Conservation (phyloP, 106 monocot genomes). For the Dactylorhiza incarnata region DNA sequence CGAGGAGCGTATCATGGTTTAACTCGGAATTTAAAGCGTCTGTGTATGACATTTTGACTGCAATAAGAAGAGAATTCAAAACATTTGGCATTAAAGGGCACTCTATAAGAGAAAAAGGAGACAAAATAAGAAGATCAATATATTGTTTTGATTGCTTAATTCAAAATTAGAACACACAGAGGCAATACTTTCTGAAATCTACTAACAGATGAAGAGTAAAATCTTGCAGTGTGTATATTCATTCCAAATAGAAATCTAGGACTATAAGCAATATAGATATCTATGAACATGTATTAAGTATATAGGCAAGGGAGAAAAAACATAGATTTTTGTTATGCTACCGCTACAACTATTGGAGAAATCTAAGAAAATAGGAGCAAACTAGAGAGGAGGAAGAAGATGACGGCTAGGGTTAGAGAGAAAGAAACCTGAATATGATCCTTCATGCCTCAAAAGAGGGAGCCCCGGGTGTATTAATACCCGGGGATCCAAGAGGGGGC, state of each 20-base stretch:
- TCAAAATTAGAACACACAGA: neutral
- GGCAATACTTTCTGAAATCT: neutral
- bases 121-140: neutral
- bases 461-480: no score
- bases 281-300: neutral
- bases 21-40: slow-evolving; percentile 27
- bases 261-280: neutral
- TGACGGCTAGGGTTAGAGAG: no score
- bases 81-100: neutral
- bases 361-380: no score
- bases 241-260: neutral
- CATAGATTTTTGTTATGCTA: neutral
- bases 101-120: neutral
- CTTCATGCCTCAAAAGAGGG: no score
- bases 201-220: neutral
- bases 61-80: neutral
- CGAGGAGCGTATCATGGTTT: slow-evolving; percentile 32
- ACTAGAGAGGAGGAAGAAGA: no score
- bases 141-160: neutral
- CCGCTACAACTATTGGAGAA: no score
- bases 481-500: no score
- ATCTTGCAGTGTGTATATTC: neutral
- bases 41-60: slow-evolving; percentile 34
- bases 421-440: no score
- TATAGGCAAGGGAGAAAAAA: neutral